Evolutionary conservation across 768 basidiomycete genomes (phyloP).

Genomic region (Chalciporus piperatus): DNA sequence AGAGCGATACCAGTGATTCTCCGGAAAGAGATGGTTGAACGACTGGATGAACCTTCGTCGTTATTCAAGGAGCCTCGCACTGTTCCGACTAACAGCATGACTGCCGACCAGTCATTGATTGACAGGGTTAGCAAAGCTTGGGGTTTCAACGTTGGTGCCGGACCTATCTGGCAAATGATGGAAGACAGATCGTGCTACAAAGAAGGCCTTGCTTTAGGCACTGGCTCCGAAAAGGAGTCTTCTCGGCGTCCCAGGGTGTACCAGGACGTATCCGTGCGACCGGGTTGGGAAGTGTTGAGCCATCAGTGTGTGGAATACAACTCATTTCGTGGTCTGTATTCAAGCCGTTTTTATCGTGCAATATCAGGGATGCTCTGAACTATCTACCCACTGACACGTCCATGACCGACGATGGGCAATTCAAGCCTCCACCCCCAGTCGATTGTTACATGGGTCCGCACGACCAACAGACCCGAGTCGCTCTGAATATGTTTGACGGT

Average conservation of each 20-base stretch:
- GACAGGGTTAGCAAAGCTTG: constrained; percentile 64
- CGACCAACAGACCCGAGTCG: constrained; percentile 45
- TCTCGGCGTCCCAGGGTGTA: constrained; percentile 62
- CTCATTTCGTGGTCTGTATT: constrained; percentile 3
- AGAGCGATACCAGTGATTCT: constrained; percentile 60
- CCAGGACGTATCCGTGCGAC: constrained; percentile 38
- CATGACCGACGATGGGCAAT: constrained; percentile 49
- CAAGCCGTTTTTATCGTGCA: background rate
- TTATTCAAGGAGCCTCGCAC: constrained; percentile 46
- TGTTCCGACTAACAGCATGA: constrained; percentile 55
- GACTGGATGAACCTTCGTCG: constrained; percentile 49
- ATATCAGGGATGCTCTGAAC: constrained; percentile 47
- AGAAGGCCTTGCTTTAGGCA: constrained; percentile 42
- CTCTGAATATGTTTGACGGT: constrained; percentile 55
- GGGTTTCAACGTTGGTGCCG: constrained; percentile 71
- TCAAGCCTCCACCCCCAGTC: constrained; percentile 52
- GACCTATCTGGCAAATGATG: constrained; percentile 74
- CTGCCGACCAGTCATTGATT: constrained; percentile 43
- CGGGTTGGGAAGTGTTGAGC: constrained; percentile 46
- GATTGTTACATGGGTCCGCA: constrained; percentile 68
- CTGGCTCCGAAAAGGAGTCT: constrained; percentile 41
- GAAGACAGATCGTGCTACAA: constrained; percentile 82
- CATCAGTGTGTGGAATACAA: constrained; percentile 43
- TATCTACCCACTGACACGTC: constrained; percentile 58
- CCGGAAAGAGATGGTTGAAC: constrained; percentile 50